Base-by-base conservation (phyloP, 495 filamentous ascomycete species). In the Neurospora discreta region DNA sequence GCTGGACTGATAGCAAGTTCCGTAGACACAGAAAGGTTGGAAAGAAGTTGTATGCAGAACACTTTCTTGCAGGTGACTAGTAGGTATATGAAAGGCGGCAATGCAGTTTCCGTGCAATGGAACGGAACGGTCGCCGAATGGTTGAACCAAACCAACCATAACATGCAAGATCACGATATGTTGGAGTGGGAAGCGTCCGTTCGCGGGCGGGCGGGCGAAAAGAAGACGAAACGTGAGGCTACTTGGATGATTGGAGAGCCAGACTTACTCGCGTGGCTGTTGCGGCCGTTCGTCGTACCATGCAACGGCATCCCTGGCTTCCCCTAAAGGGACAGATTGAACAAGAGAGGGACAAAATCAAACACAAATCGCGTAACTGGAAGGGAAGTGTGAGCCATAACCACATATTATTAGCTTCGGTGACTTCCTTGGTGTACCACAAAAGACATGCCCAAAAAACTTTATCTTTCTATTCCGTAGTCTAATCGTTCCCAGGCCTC, bases 401-500 rank as follows among this genome's bases (percentile, higher is more conserved):
- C 52, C 52, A 65, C 52, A 10, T 65, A 65, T 65, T 65, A 65
- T 65, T 65, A 65, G 33, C 52, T 33, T 36, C 52, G 26, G 52
- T 65, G 20, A 23, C 46, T 58, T 58, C 46, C 26, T 26, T 58
- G 20, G 46, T 58, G 46, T 30, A 58, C 46, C 46, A 58, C 52
- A 65, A 65, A 18, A 65, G 52, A 65, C 26, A 33, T 65, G 52
- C 52, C 26, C 26, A 33, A 60, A 65, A 33, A 58, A 71, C 20
- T 33, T 58, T 1, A 23, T 58, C 43, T 30, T 30, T 67, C 69
- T 71, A 67, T 73, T 16, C 67, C 23, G 42, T 68, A 39, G 30
- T 39, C 38, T 70, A 36, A 73, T 69, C 71, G 74, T 73, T 70
- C 40, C 39, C 33, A 71, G 73, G 74, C 78, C 76, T 75, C 76